These are phyloP conservation scores for Apiospora hydei DNA, from an alignment of 2,329 filamentous ascomycete genomes.

Conservation along the genomic window DNA sequence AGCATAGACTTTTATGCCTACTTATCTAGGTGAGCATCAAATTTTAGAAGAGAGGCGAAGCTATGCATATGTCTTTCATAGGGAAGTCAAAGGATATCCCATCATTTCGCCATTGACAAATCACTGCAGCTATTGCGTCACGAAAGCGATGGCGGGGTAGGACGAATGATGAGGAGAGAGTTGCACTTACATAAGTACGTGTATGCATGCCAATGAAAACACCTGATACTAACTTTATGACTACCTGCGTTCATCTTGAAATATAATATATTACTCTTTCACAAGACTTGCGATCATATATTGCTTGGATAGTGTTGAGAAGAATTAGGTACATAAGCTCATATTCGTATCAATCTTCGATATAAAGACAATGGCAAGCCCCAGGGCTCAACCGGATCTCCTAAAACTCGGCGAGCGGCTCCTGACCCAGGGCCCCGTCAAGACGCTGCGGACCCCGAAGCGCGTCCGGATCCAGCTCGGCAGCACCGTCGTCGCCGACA, in stretches of 20 bases:
- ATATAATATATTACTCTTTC: background rate
- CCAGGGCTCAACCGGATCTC: slow-evolving; percentile 31
- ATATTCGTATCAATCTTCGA: background rate
- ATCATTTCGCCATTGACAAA: background rate
- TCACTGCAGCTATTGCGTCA: slow-evolving; percentile 17
- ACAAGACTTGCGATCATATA: background rate
- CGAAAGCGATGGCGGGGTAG: slow-evolving; percentile 17
- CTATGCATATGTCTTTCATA: background rate
- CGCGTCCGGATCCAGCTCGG: slow-evolving; percentile 43
- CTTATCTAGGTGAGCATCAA: background rate
- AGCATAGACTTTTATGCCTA: background rate
- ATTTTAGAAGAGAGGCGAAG: background rate
- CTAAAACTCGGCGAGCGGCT: slow-evolving; percentile 37
- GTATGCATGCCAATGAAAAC: background rate
- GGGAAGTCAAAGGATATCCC: background rate
- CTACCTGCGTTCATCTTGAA: background rate
- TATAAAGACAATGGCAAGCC: slow-evolving; percentile 26
- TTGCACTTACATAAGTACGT: background rate
- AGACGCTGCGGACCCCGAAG: slow-evolving; percentile 40
- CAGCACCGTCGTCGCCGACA: slow-evolving; percentile 43
- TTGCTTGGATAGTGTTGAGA: background rate
- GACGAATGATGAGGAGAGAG: background rate
- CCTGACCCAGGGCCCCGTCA: slow-evolving; percentile 39
- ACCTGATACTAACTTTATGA: background rate
- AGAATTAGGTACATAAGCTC: background rate